Conservation (phyloP, 1,284 basidiomycete genomes). For the Phellinidium pouzarii region DNA sequence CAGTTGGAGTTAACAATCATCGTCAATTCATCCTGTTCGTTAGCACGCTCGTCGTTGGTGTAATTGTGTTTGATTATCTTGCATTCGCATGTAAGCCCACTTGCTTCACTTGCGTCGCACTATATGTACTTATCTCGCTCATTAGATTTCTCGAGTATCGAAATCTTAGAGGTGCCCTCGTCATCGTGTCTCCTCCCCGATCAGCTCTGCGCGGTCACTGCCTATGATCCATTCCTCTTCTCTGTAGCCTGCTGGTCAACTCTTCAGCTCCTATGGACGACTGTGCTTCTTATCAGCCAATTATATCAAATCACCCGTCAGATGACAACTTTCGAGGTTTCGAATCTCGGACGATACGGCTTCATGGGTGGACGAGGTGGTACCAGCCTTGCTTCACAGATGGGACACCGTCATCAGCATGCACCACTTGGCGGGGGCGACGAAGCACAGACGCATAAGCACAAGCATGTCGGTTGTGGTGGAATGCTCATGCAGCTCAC, state of each 20-base stretch:
- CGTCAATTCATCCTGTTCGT: constrained; percentile 93
- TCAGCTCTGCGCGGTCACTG: constrained; percentile 62
- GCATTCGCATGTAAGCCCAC: constrained; percentile 66
- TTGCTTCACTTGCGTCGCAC: background rate
- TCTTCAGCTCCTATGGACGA: constrained; percentile 90
- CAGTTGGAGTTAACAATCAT: constrained; percentile 93
- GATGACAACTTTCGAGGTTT: constrained; percentile 95
- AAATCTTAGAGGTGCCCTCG: constrained; percentile 37
- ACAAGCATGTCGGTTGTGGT: constrained; percentile 28
- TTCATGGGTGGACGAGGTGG: constrained; percentile 96
- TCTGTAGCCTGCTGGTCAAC: constrained; percentile 79
- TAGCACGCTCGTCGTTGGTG: constrained; percentile 73
- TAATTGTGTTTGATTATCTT: constrained; percentile 77
- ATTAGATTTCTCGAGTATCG: constrained; percentile 45
- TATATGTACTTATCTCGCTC: constrained; percentile 14
- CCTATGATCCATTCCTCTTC: constrained; percentile 81
- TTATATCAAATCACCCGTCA: constrained; percentile 89
- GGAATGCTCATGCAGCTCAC: constrained; percentile 43
- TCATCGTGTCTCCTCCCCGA: constrained; percentile 64
- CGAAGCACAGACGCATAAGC: constrained; percentile 24
- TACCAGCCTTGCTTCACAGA: constrained; percentile 55
- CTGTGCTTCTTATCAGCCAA: constrained; percentile 80
- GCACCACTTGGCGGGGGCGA: constrained; percentile 22
- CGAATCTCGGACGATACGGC: constrained; percentile 90
- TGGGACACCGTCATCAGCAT: constrained; percentile 54